Evolutionary conservation across 2,329 filamentous ascomycete genomes (phyloP).

Genomic region (Ophiostoma ips): DNA sequence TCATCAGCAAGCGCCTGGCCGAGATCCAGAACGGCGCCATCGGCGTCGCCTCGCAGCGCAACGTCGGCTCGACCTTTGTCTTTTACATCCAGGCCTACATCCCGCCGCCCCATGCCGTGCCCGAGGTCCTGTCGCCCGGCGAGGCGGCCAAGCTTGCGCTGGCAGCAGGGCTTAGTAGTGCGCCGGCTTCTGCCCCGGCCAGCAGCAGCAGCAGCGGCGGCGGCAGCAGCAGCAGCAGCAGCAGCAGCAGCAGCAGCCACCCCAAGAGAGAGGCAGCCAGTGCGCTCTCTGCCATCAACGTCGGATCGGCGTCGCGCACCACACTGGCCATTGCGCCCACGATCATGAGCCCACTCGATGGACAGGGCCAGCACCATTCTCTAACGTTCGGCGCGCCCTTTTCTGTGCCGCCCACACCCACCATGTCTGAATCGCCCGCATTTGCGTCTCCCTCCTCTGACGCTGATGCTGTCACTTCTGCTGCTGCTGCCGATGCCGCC

Average conservation of each 20-base stretch:
- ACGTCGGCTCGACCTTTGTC: slow-evolving; percentile 59
- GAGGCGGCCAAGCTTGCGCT: slow-evolving; percentile 9
- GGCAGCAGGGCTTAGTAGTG: neutral
- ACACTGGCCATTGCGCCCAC: neutral
- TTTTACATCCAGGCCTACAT: slow-evolving; percentile 54
- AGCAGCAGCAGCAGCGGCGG: too few relatives aligned
- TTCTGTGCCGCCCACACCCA: too few relatives aligned
- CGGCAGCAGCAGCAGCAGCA: neutral
- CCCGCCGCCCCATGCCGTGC: slow-evolving; percentile 26
- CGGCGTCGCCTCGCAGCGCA: slow-evolving; percentile 54
- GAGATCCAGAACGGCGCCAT: slow-evolving; percentile 72
- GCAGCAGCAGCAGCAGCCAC: neutral
- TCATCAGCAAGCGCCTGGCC: slow-evolving; percentile 66
- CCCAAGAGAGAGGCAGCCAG: neutral
- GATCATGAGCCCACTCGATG: neutral
- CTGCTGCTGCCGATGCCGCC: too few relatives aligned
- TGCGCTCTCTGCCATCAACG: neutral
- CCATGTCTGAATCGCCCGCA: too few relatives aligned
- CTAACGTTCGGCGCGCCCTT: too few relatives aligned
- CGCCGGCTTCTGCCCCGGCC: too few relatives aligned
- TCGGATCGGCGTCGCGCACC: neutral
- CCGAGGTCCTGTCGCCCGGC: slow-evolving; percentile 22
- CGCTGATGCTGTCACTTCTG: too few relatives aligned
- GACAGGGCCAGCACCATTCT: too few relatives aligned
- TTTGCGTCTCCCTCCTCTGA: too few relatives aligned